Evolutionary conservation across 2,329 filamentous ascomycete species (phyloP).

Genomic region (Alternaria hordeiaustralica): DNA sequence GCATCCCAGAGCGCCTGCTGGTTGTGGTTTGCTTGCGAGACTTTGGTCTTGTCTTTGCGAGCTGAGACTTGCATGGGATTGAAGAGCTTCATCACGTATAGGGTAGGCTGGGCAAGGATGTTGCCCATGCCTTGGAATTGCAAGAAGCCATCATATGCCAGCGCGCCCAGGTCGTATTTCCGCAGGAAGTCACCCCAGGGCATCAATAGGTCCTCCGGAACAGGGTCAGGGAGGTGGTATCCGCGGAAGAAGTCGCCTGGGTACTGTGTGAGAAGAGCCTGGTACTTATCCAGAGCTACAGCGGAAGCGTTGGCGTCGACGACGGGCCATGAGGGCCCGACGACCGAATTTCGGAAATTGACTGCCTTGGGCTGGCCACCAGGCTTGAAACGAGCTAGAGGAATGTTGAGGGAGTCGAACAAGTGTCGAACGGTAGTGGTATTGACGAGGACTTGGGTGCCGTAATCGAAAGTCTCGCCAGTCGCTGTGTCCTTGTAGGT

Average conservation of each 20-base stretch:
- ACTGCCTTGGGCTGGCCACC: not conserved
- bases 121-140: not conserved
- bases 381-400: not conserved
- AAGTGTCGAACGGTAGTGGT: not conserved
- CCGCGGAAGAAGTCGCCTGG: not conserved
- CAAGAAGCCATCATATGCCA: not conserved
- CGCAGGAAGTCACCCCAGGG: not conserved
- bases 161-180: not conserved
- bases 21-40: not conserved
- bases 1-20: constrained; percentile 1
- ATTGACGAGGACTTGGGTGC: not conserved
- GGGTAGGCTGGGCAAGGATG: not conserved
- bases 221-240: not conserved
- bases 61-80: not conserved
- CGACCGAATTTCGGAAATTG: not conserved
- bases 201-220: not conserved
- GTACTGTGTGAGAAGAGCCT: not conserved
- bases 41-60: not conserved
- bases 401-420: not conserved
- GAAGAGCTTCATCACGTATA: constrained; percentile 2
- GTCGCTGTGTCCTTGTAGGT: constrained; percentile 4
- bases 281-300: not conserved
- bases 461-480: not conserved
- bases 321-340: not conserved
- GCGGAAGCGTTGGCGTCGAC: not conserved